Percentiles rank a stretch among this genome's conserved stretches.
These are phyloP conservation scores for Tuber microsphaerosporum DNA, from an alignment of 495 filamentous ascomycete genomes.

Conservation along the genomic window DNA sequence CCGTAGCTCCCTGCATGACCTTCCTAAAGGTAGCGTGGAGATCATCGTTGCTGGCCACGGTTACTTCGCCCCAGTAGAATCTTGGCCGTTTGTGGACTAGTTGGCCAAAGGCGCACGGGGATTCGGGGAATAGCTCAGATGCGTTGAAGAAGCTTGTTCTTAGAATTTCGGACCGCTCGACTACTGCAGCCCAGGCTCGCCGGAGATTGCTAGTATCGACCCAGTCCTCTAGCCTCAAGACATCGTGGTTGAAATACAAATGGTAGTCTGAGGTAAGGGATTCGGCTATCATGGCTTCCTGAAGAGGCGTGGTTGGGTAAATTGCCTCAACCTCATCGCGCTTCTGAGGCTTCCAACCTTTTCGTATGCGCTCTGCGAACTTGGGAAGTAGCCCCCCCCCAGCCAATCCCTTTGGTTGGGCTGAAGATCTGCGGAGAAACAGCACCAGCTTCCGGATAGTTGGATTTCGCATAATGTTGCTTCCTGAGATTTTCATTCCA, in stretches of 20 bases:
- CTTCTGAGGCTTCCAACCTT: slow-evolving; percentile 41
- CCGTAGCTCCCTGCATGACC: slow-evolving; percentile 26
- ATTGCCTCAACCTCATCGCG: slow-evolving; percentile 49
- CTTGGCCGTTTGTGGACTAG: slow-evolving; percentile 47
- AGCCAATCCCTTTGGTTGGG: background rate
- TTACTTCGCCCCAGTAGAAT: slow-evolving; percentile 23
- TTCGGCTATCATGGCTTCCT: slow-evolving; percentile 73
- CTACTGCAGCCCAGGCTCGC: slow-evolving; percentile 54
- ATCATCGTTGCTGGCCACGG: slow-evolving; percentile 22
- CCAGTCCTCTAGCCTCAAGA: slow-evolving; percentile 50
- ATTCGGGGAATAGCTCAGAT: slow-evolving; percentile 46
- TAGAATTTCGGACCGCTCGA: slow-evolving; percentile 59
- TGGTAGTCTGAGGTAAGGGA: slow-evolving; percentile 61
- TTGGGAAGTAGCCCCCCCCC: slow-evolving; percentile 30
- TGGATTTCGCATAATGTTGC: slow-evolving; percentile 61
- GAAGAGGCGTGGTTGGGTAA: slow-evolving; percentile 63
- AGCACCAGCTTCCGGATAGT: slow-evolving; percentile 54
- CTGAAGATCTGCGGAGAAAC: slow-evolving; percentile 15
- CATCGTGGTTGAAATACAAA: slow-evolving; percentile 74
- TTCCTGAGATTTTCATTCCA: slow-evolving; percentile 56
- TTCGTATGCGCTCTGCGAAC: slow-evolving; percentile 42
- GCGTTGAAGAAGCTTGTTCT: slow-evolving; percentile 64
- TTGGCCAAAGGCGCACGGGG: slow-evolving; percentile 56
- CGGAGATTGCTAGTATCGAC: slow-evolving; percentile 52
- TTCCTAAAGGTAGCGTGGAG: slow-evolving; percentile 34